Conservation (phyloP, 2,329 filamentous ascomycete species). For the Pseudogymnoascus sp. region DNA sequence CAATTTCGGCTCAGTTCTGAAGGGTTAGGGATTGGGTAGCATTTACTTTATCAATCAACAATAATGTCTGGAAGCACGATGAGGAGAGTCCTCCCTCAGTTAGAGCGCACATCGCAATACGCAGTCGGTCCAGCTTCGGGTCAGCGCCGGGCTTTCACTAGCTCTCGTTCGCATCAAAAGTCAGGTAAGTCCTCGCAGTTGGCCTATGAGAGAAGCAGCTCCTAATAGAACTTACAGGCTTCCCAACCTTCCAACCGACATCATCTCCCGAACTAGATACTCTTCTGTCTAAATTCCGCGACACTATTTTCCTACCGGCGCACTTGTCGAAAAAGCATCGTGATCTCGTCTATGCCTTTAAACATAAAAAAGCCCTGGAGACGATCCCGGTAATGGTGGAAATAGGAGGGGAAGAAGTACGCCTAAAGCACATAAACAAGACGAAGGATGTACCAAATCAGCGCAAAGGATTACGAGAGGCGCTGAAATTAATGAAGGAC, state of each 20-base stretch:
- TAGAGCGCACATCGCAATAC: background rate
- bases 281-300: conserved; percentile 45
- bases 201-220: background rate
- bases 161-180: conserved; percentile 21
- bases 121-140: background rate
- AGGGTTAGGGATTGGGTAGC: background rate
- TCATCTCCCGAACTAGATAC: conserved; percentile 47
- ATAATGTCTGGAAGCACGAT: conserved; percentile 6
- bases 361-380: conserved; percentile 41
- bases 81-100: conserved; percentile 1
- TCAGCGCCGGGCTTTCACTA: conserved; percentile 24
- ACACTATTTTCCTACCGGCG: conserved; percentile 53
- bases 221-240: conserved; percentile 12
- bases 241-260: conserved; percentile 39
- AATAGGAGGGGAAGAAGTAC: conserved; percentile 43
- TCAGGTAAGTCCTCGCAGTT: conserved; percentile 18
- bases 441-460: conserved; percentile 19
- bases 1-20: background rate
- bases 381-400: conserved; percentile 51
- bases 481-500: conserved; percentile 25
- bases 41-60: conserved; percentile 1
- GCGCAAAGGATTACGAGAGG: conserved; percentile 13
- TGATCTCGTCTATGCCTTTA: conserved; percentile 43
- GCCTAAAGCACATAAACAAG: conserved; percentile 23
- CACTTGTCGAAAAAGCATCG: conserved; percentile 48